These are phyloP conservation scores for Cyclocybe cylindracea DNA, from an alignment of 768 basidiomycete species.

Conservation along the genomic window DNA sequence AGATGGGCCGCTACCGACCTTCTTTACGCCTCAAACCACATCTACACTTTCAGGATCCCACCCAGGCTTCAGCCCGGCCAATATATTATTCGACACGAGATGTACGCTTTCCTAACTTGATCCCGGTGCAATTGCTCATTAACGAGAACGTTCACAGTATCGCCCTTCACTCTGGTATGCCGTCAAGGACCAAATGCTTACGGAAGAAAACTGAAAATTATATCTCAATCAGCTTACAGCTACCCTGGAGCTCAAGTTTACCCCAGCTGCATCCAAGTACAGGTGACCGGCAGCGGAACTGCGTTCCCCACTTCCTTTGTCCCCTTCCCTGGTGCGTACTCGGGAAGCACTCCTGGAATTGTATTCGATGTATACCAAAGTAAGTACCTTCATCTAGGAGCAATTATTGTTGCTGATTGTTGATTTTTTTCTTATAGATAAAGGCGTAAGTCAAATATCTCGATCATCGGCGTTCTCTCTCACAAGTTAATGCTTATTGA, in stretches of 20 bases:
- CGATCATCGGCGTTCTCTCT: no score
- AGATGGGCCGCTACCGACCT: conserved; percentile 46
- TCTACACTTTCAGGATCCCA: conserved; percentile 50
- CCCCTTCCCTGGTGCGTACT: conserved; percentile 52
- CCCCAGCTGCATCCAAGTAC: conserved; percentile 46
- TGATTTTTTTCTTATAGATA: conserved; percentile 17
- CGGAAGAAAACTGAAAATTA: no score
- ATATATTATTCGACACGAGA: conserved; percentile 51
- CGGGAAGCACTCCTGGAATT: conserved; percentile 33
- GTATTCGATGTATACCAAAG: conserved; percentile 37
- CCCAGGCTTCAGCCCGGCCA: conserved; percentile 45
- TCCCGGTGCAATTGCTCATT: no score
- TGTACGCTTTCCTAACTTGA: conserved; percentile 22
- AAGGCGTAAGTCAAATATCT: conserved; percentile 20
- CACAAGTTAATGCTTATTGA: neutral
- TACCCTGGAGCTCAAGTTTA: conserved; percentile 48
- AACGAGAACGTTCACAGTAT: conserved; percentile 25
- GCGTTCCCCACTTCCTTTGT: conserved; percentile 45
- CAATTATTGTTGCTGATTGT: neutral
- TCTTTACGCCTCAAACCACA: conserved; percentile 35
- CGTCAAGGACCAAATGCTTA: neutral
- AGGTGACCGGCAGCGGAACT: conserved; percentile 47
- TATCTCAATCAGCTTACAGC: conserved; percentile 27
- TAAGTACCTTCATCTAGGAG: conserved; percentile 13
- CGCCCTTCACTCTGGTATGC: conserved; percentile 36